Percentiles rank a stretch among this genome's conserved stretches.
phyloP scores from a whole-genome alignment of 2,329 filamentous ascomycete species.

The Drechslerella stenobrocha region DNA sequence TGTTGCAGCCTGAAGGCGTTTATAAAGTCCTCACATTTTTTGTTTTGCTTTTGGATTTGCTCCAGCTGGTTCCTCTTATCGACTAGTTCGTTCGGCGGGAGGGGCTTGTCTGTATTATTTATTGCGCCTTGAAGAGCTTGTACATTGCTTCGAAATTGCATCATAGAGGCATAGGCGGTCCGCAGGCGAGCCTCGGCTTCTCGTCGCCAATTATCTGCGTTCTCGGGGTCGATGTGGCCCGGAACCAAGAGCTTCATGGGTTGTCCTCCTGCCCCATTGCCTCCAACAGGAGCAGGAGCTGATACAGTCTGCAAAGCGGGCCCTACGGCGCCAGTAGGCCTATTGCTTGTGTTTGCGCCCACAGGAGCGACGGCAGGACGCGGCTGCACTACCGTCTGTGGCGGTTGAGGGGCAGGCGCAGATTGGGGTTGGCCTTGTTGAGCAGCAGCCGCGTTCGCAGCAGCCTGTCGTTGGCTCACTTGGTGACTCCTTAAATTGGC shows the following conservation, averaged over 20 bases:
- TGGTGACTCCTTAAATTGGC: slow-evolving; percentile 34
- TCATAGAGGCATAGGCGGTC: slow-evolving; percentile 47
- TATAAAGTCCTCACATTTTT: slow-evolving; percentile 46
- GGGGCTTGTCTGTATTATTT: slow-evolving; percentile 32
- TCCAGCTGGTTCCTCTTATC: slow-evolving; percentile 34
- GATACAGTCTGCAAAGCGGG: slow-evolving; percentile 3
- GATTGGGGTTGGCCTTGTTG: neutral
- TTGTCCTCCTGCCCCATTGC: slow-evolving; percentile 20
- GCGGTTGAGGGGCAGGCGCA: slow-evolving; percentile 13
- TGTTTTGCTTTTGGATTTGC: slow-evolving; percentile 41
- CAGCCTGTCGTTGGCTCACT: slow-evolving; percentile 33
- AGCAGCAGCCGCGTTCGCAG: slow-evolving; percentile 14
- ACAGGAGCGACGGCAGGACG: slow-evolving; percentile 12
- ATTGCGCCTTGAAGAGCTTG: slow-evolving; percentile 32
- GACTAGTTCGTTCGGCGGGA: slow-evolving; percentile 22
- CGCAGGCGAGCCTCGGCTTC: slow-evolving; percentile 40
- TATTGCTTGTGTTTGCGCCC: neutral
- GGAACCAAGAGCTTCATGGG: slow-evolving; percentile 46
- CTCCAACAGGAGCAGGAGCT: neutral
- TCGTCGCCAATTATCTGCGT: slow-evolving; percentile 43
- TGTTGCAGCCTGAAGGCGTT: slow-evolving; percentile 46
- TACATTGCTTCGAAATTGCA: slow-evolving; percentile 28
- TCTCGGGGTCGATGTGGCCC: slow-evolving; percentile 43
- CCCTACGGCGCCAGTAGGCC: slow-evolving; percentile 4
- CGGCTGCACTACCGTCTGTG: slow-evolving; percentile 12